A percentile compares a stretch with the other conserved stretches of the same genome.
Conservation (phyloP, 228 moss, liverwort and hornwort species). For the Sphagnum fallax region DNA sequence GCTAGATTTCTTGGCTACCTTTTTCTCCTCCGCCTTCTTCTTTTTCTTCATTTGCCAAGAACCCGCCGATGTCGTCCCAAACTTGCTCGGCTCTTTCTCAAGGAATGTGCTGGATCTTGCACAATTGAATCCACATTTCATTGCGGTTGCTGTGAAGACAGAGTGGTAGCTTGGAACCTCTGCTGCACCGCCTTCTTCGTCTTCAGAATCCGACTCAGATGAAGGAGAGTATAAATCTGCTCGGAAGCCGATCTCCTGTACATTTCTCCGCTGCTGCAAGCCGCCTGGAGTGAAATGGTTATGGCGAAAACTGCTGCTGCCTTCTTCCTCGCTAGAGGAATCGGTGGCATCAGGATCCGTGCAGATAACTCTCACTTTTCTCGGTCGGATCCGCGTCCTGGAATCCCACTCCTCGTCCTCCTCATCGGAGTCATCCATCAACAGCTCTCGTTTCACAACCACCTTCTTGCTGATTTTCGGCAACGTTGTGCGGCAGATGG, state of each 20-base stretch:
- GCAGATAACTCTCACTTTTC: slow-evolving; percentile 78
- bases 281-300: too few species aligned
- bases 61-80: too few species aligned
- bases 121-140: slow-evolving; percentile 66
- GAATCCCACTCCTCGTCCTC: slow-evolving; percentile 37
- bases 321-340: slow-evolving; percentile 71
- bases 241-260: slow-evolving; percentile 65
- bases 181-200: slow-evolving; percentile 20
- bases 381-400: slow-evolving; percentile 26
- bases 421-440: slow-evolving; percentile 11
- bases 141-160: slow-evolving; percentile 50
- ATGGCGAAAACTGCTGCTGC: slow-evolving; percentile 5
- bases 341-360: slow-evolving; percentile 96
- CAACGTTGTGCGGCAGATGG: too few species aligned
- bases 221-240: too few species aligned
- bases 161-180: slow-evolving; percentile 55
- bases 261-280: slow-evolving; percentile 6
- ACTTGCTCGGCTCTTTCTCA: too few species aligned
- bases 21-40: too few species aligned
- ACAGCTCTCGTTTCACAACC: slow-evolving; percentile 15
- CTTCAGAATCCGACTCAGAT: slow-evolving; percentile 24
- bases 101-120: slow-evolving; percentile 25
- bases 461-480: slow-evolving; percentile 10
- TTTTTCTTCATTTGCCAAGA: too few species aligned
- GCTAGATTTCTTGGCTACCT: too few species aligned